Evolutionary conservation across 371 early-diverging fungal species (phyloP).

Genomic region (Rhizopus microsporus): DNA sequence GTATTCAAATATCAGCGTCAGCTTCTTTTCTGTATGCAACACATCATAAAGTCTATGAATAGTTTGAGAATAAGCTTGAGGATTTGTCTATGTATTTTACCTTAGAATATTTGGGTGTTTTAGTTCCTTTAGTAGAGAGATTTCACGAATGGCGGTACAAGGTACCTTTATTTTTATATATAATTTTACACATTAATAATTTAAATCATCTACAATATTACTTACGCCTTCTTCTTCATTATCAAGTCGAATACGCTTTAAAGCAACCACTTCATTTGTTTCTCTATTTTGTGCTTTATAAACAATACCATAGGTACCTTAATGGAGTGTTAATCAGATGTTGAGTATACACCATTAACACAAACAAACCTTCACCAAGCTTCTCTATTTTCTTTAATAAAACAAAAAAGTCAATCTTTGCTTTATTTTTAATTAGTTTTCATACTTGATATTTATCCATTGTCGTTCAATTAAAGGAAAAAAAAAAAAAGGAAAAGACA

Average conservation of each 20-base stretch:
- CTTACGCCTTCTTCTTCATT: conserved; percentile 93
- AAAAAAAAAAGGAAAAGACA: conserved; percentile 9
- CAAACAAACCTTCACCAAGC: conserved; percentile 75
- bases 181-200: not conserved
- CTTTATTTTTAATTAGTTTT: not conserved
- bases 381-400: conserved; percentile 84
- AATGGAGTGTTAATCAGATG: not conserved
- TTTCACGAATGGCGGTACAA: conserved; percentile 98
- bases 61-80: not conserved
- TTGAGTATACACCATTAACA: not conserved
- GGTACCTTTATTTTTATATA: conserved; percentile 73
- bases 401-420: not conserved
- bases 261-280: conserved; percentile 93
- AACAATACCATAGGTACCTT: conserved; percentile 95
- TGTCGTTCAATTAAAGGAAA: conserved; percentile 4
- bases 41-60: conserved; percentile 86
- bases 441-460: conserved; percentile 85
- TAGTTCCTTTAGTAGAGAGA: conserved; percentile 93
- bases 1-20: conserved; percentile 95
- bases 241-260: conserved; percentile 97
- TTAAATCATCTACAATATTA: not conserved
- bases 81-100: conserved; percentile 27
- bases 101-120: conserved; percentile 95
- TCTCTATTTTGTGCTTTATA: conserved; percentile 96
- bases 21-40: conserved; percentile 91